phyloP scores from a whole-genome alignment of 345 rosid genomes.

The Nasturtium officinale region DNA sequence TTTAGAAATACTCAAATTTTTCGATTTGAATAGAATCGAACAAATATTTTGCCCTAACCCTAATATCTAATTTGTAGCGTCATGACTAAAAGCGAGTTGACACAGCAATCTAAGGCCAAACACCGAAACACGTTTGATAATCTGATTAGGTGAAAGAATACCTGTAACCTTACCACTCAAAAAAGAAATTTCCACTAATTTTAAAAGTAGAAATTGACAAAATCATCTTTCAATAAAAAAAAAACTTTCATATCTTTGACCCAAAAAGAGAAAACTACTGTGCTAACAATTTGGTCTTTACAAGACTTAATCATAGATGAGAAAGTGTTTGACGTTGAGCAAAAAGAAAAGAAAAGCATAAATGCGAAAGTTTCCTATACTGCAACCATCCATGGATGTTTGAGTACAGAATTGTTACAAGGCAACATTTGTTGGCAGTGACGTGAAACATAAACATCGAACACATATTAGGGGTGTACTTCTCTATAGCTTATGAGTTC shows the following conservation, averaged over 20 bases:
- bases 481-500: slow-evolving; percentile 1
- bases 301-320: background rate
- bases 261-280: slow-evolving; percentile 31
- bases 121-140: slow-evolving; percentile 13
- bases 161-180: slow-evolving; percentile 18
- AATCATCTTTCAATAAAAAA: slow-evolving; percentile 15
- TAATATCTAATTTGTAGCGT: background rate
- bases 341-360: background rate
- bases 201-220: slow-evolving; percentile 29
- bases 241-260: slow-evolving; percentile 38
- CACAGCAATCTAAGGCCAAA: slow-evolving; percentile 3
- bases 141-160: slow-evolving; percentile 18
- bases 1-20: too few relatives aligned
- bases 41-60: too few relatives aligned
- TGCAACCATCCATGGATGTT: slow-evolving; percentile 12
- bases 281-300: slow-evolving; percentile 29
- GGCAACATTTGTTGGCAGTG: background rate
- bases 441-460: background rate
- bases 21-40: too few relatives aligned
- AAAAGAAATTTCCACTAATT: slow-evolving; percentile 37
- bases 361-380: slow-evolving; percentile 5
- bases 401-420: background rate
- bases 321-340: background rate
- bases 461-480: background rate
- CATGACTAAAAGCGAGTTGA: background rate